Base-by-base conservation (phyloP, 2,329 filamentous ascomycete species). In the Sarocladiaceae sp. region DNA sequence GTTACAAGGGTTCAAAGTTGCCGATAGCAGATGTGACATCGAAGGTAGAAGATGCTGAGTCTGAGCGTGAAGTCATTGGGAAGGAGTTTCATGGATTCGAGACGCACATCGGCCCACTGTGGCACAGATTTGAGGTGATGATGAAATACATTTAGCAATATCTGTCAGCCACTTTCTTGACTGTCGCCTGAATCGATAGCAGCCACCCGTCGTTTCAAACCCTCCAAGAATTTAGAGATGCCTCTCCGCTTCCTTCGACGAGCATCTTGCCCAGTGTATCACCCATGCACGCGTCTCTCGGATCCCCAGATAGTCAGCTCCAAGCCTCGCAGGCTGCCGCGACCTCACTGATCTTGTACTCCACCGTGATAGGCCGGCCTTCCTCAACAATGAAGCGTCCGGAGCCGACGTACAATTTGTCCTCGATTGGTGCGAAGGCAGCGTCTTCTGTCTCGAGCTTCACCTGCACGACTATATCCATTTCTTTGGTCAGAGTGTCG, bases 341-440 rank as follows among this genome's bases (percentile, higher is more conserved):
- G 13, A 68, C 63, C 46, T 68, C 59, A 45, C 64, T 68, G 49
- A 69, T 66, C 50, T 67, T 67, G 51, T 68, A 68, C 53, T 69
- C 65, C 16, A 70, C 65, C 21, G 62, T 51, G 15, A 59, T 50
- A 20, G 58, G 52, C 39, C 60, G 53, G 10, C 60, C 58, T 33
- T 56, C 47, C 33, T 62, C 58, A 24, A 68, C 50, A 24, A 67
- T 55, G 50, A 70, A 69, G 16, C 65, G 58, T 18, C 67, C 66
- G 13, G 62, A 65, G 2, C 57, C 65, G 33, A 69, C 65, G 48
- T 60, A 68, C n/a, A 69, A 45, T 45, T 62, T 67, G 42, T 63
- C 47, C 46, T 66, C 60, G 5, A 69, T 49, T 4, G 50, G 53
- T 48, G 58, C 62, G 33, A 68, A 51, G 16, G 53, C 55, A 7